Evolutionary conservation across 805 yeast genomes (phyloP).

Genomic region (Candida odintsovae): DNA sequence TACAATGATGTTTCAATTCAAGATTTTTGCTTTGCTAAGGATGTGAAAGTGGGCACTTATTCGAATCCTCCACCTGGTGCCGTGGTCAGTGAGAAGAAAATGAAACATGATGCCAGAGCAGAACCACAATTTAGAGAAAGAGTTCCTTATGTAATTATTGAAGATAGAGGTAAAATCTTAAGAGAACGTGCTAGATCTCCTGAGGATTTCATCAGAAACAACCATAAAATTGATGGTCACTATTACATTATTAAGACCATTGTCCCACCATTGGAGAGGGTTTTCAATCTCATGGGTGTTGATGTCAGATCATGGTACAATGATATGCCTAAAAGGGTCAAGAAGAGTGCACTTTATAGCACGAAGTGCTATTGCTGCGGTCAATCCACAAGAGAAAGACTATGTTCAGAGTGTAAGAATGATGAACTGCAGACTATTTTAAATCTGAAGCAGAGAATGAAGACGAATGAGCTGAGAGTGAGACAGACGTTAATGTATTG

Average conservation of each 20-base stretch:
- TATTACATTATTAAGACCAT: slow-evolving; percentile 81
- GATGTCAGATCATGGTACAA: slow-evolving; percentile 72
- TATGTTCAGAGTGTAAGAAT: slow-evolving; percentile 31
- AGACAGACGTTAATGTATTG: slow-evolving; percentile 29
- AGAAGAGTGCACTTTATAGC: slow-evolving; percentile 23
- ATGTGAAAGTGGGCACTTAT: slow-evolving; percentile 79
- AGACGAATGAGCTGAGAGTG: slow-evolving; percentile 23
- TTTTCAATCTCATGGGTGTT: slow-evolving; percentile 79
- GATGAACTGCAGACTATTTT: slow-evolving; percentile 33
- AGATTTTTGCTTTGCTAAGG: slow-evolving; percentile 90
- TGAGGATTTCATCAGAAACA: slow-evolving; percentile 50
- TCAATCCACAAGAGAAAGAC: slow-evolving; percentile 8
- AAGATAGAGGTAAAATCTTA: slow-evolving; percentile 52
- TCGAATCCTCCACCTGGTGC: slow-evolving; percentile 93
- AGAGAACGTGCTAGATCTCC: slow-evolving; percentile 81
- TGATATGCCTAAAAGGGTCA: slow-evolving; percentile 50
- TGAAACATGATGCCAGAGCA: slow-evolving; percentile 59
- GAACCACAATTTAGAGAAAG: slow-evolving; percentile 88
- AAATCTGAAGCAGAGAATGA: slow-evolving; percentile 25
- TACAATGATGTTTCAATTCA: slow-evolving; percentile 59
- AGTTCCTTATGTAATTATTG: slow-evolving; percentile 77
- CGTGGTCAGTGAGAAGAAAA: slow-evolving; percentile 57
- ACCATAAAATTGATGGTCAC: slow-evolving; percentile 60
- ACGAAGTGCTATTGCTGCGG: slow-evolving; percentile 22
- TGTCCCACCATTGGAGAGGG: slow-evolving; percentile 84